Evolutionary conservation across 2,329 filamentous ascomycete species (phyloP).

Genomic region (Penicillium sp.): DNA sequence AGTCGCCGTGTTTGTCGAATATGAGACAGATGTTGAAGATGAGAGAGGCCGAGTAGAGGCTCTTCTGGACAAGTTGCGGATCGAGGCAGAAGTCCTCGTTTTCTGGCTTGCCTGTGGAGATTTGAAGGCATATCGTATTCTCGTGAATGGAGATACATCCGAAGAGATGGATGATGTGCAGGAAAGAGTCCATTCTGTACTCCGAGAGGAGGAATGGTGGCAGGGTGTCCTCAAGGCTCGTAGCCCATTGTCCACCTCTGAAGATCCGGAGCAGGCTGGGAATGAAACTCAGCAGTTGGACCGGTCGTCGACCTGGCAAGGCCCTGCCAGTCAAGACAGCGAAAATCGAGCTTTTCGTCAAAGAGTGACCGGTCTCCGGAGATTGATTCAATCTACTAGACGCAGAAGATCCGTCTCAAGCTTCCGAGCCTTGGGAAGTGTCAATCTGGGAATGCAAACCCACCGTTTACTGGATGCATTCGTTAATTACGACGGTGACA

Average conservation of each 20-base stretch:
- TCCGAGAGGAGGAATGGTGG: slow-evolving; percentile 81
- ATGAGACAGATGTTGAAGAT: slow-evolving; percentile 78
- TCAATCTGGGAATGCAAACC: slow-evolving; percentile 72
- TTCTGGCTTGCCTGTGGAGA: slow-evolving; percentile 77
- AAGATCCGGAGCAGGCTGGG: slow-evolving; percentile 15
- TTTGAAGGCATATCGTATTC: slow-evolving; percentile 70
- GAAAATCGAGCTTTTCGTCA: slow-evolving; percentile 43
- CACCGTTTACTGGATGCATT: slow-evolving; percentile 66
- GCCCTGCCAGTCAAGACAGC: slow-evolving; percentile 52
- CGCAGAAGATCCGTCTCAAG: slow-evolving; percentile 50
- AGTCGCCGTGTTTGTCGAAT: slow-evolving; percentile 85
- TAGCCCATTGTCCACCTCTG: slow-evolving; percentile 8
- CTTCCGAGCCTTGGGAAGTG: slow-evolving; percentile 52
- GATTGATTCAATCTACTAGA: slow-evolving; percentile 61
- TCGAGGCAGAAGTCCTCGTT: slow-evolving; percentile 74
- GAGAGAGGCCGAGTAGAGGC: slow-evolving; percentile 70
- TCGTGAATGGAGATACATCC: slow-evolving; percentile 66
- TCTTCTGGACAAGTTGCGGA: slow-evolving; percentile 75
- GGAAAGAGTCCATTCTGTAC: slow-evolving; percentile 61
- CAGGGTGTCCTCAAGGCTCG: slow-evolving; percentile 45
- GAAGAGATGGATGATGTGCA: slow-evolving; percentile 55
- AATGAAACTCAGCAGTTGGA: slow-evolving; percentile 36
- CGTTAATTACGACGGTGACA: slow-evolving; percentile 50
- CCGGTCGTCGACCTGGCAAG: slow-evolving; percentile 51
- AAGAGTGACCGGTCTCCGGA: slow-evolving; percentile 59